These are phyloP conservation scores for Niveomyces coronatus DNA, from an alignment of 2,329 filamentous ascomycete species.

Conservation along the genomic window DNA sequence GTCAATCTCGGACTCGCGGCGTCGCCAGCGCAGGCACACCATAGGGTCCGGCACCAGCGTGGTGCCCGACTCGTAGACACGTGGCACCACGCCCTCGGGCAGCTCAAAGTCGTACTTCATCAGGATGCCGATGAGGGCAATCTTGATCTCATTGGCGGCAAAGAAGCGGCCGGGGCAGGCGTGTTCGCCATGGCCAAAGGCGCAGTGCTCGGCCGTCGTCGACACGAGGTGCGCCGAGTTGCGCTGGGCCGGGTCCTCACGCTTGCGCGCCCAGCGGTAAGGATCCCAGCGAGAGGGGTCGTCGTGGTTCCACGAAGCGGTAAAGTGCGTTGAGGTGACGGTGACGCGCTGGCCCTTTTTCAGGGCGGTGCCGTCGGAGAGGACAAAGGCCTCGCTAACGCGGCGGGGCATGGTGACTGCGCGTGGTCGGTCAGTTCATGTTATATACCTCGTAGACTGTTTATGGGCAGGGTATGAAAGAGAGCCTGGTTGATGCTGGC, in stretches of 20 bases:
- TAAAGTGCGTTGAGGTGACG: constrained; percentile 4
- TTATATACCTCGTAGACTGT: background rate
- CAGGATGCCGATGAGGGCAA: constrained; percentile 37
- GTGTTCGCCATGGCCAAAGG: constrained; percentile 45
- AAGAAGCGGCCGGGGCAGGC: constrained; percentile 45
- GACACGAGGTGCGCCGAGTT: constrained; percentile 33
- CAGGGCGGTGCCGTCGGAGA: constrained; percentile 10
- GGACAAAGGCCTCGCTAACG: constrained; percentile 6
- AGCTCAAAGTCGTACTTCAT: constrained; percentile 40
- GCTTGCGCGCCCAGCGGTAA: constrained; percentile 32
- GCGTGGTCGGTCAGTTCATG: background rate
- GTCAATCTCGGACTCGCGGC: constrained; percentile 9
- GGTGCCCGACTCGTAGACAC: constrained; percentile 5
- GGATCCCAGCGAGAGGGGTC: constrained; percentile 32
- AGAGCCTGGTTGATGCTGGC: too few species aligned
- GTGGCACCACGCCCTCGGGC: background rate
- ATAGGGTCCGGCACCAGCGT: constrained; percentile 6
- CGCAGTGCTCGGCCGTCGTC: constrained; percentile 35
- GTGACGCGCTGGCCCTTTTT: constrained; percentile 3
- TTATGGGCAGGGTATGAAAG: too few species aligned
- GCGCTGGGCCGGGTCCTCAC: constrained; percentile 24
- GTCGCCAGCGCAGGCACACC: constrained; percentile 4
- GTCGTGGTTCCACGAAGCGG: constrained; percentile 19
- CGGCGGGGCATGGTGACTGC: constrained; percentile 9
- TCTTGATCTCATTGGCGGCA: constrained; percentile 41